Evolutionary conservation across 176 grass and related monocot species (phyloP).

Genomic region (Olyra latifolia): DNA sequence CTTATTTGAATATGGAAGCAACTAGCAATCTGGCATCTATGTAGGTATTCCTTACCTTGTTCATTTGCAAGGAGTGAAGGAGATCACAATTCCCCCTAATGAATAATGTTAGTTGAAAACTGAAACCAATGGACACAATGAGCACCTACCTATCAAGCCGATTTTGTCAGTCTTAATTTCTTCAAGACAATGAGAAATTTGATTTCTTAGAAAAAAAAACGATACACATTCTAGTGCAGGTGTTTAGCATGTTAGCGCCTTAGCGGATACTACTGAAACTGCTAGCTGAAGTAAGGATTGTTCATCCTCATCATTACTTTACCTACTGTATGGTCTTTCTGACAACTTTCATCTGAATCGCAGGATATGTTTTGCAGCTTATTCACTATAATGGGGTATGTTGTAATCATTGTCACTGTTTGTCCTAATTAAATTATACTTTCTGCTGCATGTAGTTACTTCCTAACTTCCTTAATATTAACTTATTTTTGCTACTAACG

Average conservation of each 20-base stretch:
- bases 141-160: neutral
- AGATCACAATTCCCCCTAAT: neutral
- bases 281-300: neutral
- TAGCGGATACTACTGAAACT: neutral
- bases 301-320: slow-evolving; percentile 1
- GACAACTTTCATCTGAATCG: slow-evolving; percentile 31
- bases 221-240: too few species aligned
- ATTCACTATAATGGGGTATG: slow-evolving; percentile 91
- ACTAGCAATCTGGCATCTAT: neutral
- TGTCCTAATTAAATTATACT: slow-evolving; percentile 13
- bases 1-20: neutral
- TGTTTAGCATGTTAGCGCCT: neutral
- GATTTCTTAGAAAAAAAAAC: neutral
- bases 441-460: slow-evolving; percentile 8
- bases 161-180: neutral
- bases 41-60: neutral
- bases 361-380: slow-evolving; percentile 99
- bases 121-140: neutral
- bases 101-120: neutral
- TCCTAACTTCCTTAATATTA: neutral
- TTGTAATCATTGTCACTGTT: neutral
- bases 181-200: neutral
- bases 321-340: slow-evolving; percentile 30
- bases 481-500: slow-evolving; percentile 15
- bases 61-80: neutral